phyloP scores from a whole-genome alignment of 2,329 filamentous ascomycete species.

The Fusarium floridanum region DNA sequence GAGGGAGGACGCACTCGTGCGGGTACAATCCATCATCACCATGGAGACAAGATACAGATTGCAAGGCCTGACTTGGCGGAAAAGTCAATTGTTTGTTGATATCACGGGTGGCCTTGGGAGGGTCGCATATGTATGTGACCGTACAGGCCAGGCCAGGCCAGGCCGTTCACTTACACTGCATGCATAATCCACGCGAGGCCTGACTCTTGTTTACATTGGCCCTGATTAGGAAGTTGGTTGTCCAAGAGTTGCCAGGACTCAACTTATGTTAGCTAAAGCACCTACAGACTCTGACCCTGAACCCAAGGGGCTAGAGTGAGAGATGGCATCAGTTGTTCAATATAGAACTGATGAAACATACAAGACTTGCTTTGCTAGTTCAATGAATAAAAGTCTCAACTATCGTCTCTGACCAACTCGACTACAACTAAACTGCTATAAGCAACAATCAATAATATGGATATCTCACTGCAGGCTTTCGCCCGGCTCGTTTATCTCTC shows the following conservation, averaged over 20 bases:
- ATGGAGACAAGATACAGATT: constrained; percentile 11
- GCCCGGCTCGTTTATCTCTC: constrained; percentile 46
- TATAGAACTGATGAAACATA: neutral
- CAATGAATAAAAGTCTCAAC: neutral
- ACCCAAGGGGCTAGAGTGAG: neutral
- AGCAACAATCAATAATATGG: constrained; percentile 33
- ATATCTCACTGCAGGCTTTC: constrained; percentile 44
- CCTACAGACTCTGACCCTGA: neutral
- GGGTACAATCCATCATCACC: constrained; percentile 14
- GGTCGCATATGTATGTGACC: constrained; percentile 27
- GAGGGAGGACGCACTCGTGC: neutral
- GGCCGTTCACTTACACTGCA: neutral
- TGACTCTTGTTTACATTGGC: constrained; percentile 1
- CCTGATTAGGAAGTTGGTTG: neutral
- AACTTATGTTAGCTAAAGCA: neutral
- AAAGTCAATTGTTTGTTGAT: constrained; percentile 14
- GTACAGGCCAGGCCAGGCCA: neutral
- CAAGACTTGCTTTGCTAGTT: neutral
- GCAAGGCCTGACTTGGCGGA: neutral
- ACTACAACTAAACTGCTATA: constrained; percentile 13
- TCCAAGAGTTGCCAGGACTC: neutral
- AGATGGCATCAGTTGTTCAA: neutral
- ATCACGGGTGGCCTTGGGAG: constrained; percentile 28
- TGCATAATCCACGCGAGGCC: neutral
- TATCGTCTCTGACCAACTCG: neutral